Conservation (phyloP, 179 eudicot genomes). For the Silene noctiflora region DNA sequence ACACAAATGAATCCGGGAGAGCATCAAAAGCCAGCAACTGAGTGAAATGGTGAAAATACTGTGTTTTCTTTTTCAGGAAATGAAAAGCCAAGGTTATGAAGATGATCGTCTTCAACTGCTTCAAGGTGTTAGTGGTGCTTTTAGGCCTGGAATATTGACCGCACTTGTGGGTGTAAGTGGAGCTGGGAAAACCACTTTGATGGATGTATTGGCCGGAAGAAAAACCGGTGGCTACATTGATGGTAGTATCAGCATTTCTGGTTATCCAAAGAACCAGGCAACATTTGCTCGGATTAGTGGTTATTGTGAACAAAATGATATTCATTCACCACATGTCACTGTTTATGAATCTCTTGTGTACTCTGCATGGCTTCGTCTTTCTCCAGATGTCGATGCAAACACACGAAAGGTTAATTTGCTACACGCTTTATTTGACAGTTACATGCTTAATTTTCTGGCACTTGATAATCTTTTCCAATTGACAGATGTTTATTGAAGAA, state of each 20-base stretch:
- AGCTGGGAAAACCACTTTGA: conserved; percentile 81
- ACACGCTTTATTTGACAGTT: background rate
- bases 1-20: background rate
- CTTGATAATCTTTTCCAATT: background rate
- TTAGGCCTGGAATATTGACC: conserved; percentile 77
- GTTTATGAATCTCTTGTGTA: conserved; percentile 71
- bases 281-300: conserved; percentile 82
- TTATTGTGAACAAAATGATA: conserved; percentile 79
- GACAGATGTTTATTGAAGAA: conserved; percentile 28
- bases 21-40: conserved; percentile 5
- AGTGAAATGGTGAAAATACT: too few species aligned
- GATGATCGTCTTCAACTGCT: conserved; percentile 59
- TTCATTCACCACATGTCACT: conserved; percentile 75
- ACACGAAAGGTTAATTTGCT: conserved; percentile 41
- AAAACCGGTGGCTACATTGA: conserved; percentile 77
- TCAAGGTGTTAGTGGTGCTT: conserved; percentile 72
- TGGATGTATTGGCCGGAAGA: conserved; percentile 88
- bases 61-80: conserved; percentile 40
- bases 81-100: conserved; percentile 59
- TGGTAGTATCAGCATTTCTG: conserved; percentile 67
- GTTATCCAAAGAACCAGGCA: conserved; percentile 68
- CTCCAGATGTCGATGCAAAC: conserved; percentile 46
- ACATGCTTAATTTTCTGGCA: background rate
- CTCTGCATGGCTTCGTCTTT: conserved; percentile 86
- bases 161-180: conserved; percentile 86